Evolutionary conservation across 2,329 filamentous ascomycete species (phyloP).

Genomic region (Ceratocystis lukuohia): DNA sequence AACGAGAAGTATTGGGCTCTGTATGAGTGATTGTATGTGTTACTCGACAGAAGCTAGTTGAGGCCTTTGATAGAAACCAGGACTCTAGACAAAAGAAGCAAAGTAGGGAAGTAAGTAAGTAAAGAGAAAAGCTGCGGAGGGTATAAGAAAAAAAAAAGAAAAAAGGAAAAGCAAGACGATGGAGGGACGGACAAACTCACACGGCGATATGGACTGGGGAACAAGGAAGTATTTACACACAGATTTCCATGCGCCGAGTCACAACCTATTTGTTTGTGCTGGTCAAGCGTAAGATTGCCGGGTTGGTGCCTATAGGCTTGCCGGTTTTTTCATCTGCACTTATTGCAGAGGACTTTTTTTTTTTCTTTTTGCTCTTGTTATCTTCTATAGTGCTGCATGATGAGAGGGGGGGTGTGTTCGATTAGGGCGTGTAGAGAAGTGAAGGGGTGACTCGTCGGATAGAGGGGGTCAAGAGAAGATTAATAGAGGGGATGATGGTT

Average conservation of each 20-base stretch:
- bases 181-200: background rate
- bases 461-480: background rate
- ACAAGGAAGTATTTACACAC: background rate
- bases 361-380: too few species aligned
- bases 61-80: background rate
- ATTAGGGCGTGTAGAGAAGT: background rate
- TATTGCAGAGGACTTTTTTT: too few species aligned
- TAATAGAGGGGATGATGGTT: background rate
- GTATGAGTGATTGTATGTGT: background rate
- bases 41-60: background rate
- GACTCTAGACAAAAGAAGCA: background rate
- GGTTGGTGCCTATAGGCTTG: background rate
- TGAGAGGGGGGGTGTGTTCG: too few species aligned
- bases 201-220: slow-evolving; percentile 1
- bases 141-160: slow-evolving; percentile 8
- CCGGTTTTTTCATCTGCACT: background rate
- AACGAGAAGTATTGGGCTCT: background rate
- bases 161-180: slow-evolving; percentile 7
- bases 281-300: background rate
- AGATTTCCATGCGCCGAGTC: background rate
- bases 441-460: background rate
- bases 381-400: too few species aligned
- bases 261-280: background rate
- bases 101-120: background rate
- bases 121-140: background rate